Evolutionary conservation across 169 alveolate genomes (phyloP).

Genomic region (Cryptosporidium parvum): DNA sequence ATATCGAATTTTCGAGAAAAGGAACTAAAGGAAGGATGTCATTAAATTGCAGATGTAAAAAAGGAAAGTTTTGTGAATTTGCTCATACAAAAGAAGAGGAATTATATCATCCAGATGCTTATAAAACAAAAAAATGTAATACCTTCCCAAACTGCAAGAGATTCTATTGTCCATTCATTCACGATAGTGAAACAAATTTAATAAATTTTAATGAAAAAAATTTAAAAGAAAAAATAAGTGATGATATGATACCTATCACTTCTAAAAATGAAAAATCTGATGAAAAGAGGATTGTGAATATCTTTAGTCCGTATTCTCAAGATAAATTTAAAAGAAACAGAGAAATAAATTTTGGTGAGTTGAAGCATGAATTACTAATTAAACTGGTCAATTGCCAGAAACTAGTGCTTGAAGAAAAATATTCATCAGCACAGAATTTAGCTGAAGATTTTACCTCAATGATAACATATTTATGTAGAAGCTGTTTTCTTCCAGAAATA

Average conservation of each 20-base stretch:
- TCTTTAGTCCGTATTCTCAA: background rate
- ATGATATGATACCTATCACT: background rate
- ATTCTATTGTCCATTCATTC: constrained; percentile 67
- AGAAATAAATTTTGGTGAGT: background rate
- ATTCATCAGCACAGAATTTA: constrained; percentile 34
- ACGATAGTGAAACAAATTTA: constrained; percentile 2
- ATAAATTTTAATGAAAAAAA: background rate
- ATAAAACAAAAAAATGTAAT: constrained; percentile 64
- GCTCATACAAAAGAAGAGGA: constrained; percentile 75
- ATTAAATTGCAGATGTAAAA: constrained; percentile 36
- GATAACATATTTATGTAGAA: background rate
- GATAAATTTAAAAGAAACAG: background rate
- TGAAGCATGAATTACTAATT: constrained; percentile 32
- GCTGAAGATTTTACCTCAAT: constrained; percentile 15
- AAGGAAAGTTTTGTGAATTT: constrained; percentile 58
- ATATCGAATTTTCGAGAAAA: constrained; percentile 58
- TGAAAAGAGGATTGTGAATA: background rate
- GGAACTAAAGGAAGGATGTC: constrained; percentile 69
- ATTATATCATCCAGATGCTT: constrained; percentile 61
- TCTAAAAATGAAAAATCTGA: background rate
- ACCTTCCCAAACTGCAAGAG: constrained; percentile 65
- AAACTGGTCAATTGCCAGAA: constrained; percentile 45
- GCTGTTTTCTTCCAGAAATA: background rate
- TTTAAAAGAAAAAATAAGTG: background rate
- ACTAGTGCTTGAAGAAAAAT: constrained; percentile 44